Percentiles rank a stretch among this genome's conserved stretches.
Conservation (phyloP, 2,329 filamentous ascomycete species). For the Exophiala oligosperma region DNA sequence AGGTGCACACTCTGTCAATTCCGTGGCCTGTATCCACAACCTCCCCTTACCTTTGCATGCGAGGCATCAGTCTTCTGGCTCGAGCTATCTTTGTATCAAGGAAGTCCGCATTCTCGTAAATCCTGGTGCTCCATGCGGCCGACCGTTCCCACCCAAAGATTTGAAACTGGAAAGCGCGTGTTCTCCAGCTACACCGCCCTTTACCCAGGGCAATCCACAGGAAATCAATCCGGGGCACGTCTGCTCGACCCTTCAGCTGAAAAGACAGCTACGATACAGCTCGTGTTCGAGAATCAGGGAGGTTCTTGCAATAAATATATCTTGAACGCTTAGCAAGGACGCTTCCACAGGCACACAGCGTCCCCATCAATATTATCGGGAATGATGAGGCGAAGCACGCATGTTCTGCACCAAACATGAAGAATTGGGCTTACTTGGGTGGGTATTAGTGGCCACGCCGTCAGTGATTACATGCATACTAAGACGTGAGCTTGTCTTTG, state of each 20-base stretch:
- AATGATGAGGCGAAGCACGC: conserved; percentile 15
- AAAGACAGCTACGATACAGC: too few species aligned
- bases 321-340: neutral
- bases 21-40: too few species aligned
- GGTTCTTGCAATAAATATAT: neutral
- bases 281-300: too few species aligned
- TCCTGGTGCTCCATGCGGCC: conserved; percentile 4
- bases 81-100: neutral
- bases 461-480: conserved; percentile 24
- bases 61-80: too few species aligned
- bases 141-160: conserved; percentile 4
- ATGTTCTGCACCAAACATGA: conserved; percentile 1
- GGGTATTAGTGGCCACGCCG: conserved; percentile 3
- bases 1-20: neutral
- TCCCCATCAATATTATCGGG: too few species aligned
- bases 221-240: too few species aligned
- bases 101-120: conserved; percentile 2
- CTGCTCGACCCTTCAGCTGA: too few species aligned
- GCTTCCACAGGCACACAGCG: neutral
- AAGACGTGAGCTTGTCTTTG: conserved; percentile 15
- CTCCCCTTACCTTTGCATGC: too few species aligned
- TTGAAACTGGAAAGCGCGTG: conserved; percentile 5
- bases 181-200: conserved; percentile 19
- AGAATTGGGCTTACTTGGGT: conserved; percentile 10
- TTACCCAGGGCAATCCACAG: neutral